Base-by-base conservation (phyloP, 202 grass and related monocot species). In the Brachypodium distachyon region DNA sequence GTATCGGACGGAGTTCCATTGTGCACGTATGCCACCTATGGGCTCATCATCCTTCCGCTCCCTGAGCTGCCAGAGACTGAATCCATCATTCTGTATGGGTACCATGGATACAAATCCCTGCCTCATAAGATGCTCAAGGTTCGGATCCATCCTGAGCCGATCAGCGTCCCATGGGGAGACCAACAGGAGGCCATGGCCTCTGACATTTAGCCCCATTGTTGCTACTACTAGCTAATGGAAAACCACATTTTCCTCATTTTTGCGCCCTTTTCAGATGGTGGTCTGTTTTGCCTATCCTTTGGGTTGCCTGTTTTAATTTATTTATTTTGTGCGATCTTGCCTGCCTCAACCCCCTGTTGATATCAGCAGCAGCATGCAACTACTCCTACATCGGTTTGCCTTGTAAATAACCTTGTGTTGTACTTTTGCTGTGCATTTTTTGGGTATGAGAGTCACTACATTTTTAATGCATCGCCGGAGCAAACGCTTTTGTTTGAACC, bases 61-160 rank as follows among this genome's bases (percentile, higher is more conserved):
- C 36, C 27, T 93, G 57, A 98, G 91, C 70, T 98, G 95, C 81
- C 91, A 98, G 74, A 94, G 92, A 44, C 77, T 98, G 5, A 92
- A 94, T 43, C 88, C 95, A 1, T 52, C 87, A 0, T 87, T 92
- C 58, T 98, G 95, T 61, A 92, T 92, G 89, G 95, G 95, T 13
- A 64, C 74, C 40, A 84, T 82, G 37, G 89, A 86, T 57, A 90
- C 84, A 12, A 90, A 87, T 44, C 77, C 84, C 1, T 94, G 95
- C 82, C 82, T 94, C 3, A 71, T 81, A 27, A 51, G 87, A 28
- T 94, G 86, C 84, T 82, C 86, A 1, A 85, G 87, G 31, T 83
- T 90, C 12, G 79, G 84, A 31, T 73, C 89, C 5, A 83, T 74
- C 57, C 73, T 94, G 41, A 39, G 68, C 0, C 82, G 91, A 13